Evolutionary conservation across 2,329 filamentous ascomycete genomes (phyloP), one percentile per base, ranked within the genome.

Genomic region (Mariannaea sp.): DNA sequence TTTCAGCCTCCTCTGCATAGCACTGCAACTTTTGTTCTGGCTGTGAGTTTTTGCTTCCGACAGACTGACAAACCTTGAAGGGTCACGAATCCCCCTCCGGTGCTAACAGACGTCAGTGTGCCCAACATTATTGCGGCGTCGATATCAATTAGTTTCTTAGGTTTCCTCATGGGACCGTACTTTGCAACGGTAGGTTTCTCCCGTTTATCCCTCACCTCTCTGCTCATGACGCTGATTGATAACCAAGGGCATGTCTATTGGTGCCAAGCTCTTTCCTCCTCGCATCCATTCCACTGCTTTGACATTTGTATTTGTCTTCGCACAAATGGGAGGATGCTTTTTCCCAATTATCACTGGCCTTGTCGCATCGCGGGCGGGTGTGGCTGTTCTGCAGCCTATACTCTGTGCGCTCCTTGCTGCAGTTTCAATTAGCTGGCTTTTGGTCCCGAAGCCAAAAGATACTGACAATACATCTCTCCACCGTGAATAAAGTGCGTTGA

Each of bases 1-100:
- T 0, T 87, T 84, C 44, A 75, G 75, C 22, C 62, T 77, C 2
- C 53, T 84, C 0, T 78, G 79, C 47, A 70, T 86, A 0, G 80
- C 65, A 0, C 64, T 86, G 1, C 82, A 86, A 57, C 62, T 86
- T 7, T 69, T 85, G 0, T 86, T 86, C 44, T 86, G 84, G 84
- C 70, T 84, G 67, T 81, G 47, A 59, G 72, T 69, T n/a, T 30
- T 24, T 2, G 22, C 29, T n/a, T 9, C 0, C 4, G 4, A 3
- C 17, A 0, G 13, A 24, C 22, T 8, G 8, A 5, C 22, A 8
- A 24, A 24, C 22, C 8, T 8, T 2, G 4, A 5, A 0, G 8
- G 12, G n/a, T 9, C 35, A 2, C 6, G n/a, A n/a, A n/a, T n/a
- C n/a, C n/a, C n/a, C n/a, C n/a, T n/a, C n/a, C n/a, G n/a, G n/a